These are phyloP conservation scores for Nakaseomyces glabratus DNA, from an alignment of 1,139 yeast species.

Conservation along the genomic window DNA sequence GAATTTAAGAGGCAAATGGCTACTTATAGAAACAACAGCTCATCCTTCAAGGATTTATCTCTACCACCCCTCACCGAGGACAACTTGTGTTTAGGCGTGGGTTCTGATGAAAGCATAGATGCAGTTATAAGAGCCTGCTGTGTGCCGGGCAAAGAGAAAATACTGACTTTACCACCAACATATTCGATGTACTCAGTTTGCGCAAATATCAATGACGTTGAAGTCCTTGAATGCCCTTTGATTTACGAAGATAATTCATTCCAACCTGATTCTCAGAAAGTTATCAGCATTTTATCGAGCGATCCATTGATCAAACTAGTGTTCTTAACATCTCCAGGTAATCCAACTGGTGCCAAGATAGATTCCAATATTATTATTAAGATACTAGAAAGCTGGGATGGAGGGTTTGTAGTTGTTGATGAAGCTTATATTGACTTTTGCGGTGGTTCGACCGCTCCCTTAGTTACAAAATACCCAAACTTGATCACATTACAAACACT, in stretches of 20 bases:
- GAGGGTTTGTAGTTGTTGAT: constrained; percentile 79
- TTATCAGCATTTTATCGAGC: constrained; percentile 41
- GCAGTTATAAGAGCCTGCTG: constrained; percentile 79
- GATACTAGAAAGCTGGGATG: constrained; percentile 49
- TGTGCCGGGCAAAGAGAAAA: constrained; percentile 70
- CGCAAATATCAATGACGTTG: constrained; percentile 82
- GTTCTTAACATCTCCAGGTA: constrained; percentile 96
- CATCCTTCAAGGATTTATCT: constrained; percentile 23
- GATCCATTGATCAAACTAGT: constrained; percentile 63
- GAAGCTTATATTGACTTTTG: constrained; percentile 94
- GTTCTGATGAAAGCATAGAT: constrained; percentile 95
- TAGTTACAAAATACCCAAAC: constrained; percentile 75
- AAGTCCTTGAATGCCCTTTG: constrained; percentile 62
- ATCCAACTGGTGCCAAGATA: constrained; percentile 76
- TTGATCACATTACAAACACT: constrained; percentile 84
- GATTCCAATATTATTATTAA: constrained; percentile 41
- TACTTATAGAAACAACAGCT: constrained; percentile 55
- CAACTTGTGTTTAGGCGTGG: constrained; percentile 88
- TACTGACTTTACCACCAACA: constrained; percentile 88
- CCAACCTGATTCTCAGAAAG: constrained; percentile 53
- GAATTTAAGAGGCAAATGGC: constrained; percentile 66
- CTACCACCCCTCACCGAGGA: constrained; percentile 40
- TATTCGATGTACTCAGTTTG: constrained; percentile 95
- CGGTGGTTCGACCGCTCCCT: constrained; percentile 67
- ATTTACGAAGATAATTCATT: constrained; percentile 43